Evolutionary conservation across 805 yeast genomes (phyloP), one percentile per base, ranked within the genome.

Genomic region (Ascoidea asiatica): DNA sequence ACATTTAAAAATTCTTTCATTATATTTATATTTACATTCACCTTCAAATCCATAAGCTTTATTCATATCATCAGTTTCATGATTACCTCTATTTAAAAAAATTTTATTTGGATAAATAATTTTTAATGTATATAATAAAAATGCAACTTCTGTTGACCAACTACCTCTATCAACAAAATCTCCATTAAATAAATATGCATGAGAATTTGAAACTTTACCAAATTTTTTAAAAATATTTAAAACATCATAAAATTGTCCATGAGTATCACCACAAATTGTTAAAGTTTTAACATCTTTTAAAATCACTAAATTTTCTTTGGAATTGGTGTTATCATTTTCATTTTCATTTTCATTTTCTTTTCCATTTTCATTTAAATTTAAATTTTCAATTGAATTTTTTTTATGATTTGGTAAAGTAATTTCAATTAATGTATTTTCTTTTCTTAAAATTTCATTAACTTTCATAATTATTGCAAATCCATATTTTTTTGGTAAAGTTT

Each of bases 101-200:
- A 90, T 61, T 40, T 72, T 69, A 2, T 64, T 56, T 15, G 98
- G 98, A 55, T 72, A 81, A 33, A 81, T 61, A 35, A 88, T 67
- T 63, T 92, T 92, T 61, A 85, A 72, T 11, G 80, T 70, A 59
- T 84, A 88, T 39, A 86, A 70, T 23, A 82, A 67, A 41, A 92
- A 64, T 1, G 96, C 96, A 41, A 92, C 95, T 59, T 92, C 98
- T 57, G 95, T 85, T 4, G 97, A 87, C 97, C 98, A 90, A 17
- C 95, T 84, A 5, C 98, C 98, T 56, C 98, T 73, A 60, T 92
- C 98, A 4, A 92, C 98, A 63, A 92, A 90, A 63, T 92, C 98
- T 39, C 98, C 98, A 56, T 92, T 92, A 67, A 92, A 90, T 41
- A 92, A 63, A 58, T 85, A 92, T 4, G 78, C 70, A 58, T 89